These are phyloP conservation scores for Sanghuangporus baumii DNA, from an alignment of 1,284 basidiomycete genomes.

Conservation along the genomic window DNA sequence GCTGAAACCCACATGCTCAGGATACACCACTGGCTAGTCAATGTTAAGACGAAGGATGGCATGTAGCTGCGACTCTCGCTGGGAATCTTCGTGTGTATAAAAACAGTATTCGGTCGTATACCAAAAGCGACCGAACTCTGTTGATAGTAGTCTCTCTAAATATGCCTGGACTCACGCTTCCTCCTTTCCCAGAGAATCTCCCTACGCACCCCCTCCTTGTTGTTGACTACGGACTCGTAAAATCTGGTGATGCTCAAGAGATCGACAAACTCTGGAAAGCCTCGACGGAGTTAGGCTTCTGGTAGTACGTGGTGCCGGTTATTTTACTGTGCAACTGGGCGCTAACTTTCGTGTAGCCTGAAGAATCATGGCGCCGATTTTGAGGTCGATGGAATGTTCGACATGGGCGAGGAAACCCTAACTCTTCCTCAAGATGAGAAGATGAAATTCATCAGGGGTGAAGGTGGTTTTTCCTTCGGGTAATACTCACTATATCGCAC, in stretches of 20 bases:
- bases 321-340: neutral
- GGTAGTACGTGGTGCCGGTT: constrained; percentile 39
- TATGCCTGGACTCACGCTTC: constrained; percentile 25
- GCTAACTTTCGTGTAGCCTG: constrained; percentile 32
- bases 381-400: constrained; percentile 52
- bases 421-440: constrained; percentile 56
- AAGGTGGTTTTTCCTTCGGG: constrained; percentile 58
- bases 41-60: neutral
- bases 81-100: neutral
- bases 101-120: neutral
- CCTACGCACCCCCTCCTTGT: constrained; percentile 44
- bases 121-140: neutral
- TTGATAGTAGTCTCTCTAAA: neutral
- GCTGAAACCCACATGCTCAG: too few species aligned
- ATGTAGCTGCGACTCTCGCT: neutral
- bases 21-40: neutral
- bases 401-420: constrained; percentile 52
- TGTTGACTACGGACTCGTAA: constrained; percentile 43
- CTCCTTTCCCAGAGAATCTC: constrained; percentile 45
- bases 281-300: constrained; percentile 46
- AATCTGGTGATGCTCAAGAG: constrained; percentile 32
- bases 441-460: constrained; percentile 61
- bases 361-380: constrained; percentile 55
- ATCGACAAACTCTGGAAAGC: constrained; percentile 45
- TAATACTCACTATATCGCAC: constrained; percentile 23